Base-by-base conservation (phyloP, 768 basidiomycete species). In the Cystofilobasidium bisporidii region DNA sequence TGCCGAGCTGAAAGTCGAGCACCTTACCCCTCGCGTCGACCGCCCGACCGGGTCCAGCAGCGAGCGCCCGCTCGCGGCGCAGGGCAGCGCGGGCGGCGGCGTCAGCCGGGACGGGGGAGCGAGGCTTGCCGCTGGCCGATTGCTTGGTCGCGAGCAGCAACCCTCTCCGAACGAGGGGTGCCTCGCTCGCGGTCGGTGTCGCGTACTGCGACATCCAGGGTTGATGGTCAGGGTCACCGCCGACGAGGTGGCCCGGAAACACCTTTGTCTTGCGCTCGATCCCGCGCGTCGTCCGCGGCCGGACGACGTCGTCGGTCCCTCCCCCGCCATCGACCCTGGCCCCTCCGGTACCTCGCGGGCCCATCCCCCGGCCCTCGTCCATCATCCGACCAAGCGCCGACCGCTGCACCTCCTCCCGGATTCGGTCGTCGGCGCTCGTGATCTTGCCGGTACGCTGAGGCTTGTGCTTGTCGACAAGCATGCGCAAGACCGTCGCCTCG, bases 391-490 rank as follows among this genome's bases (percentile, higher is more conserved):
- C 50, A 4, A 66, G 41, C 43, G 57, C 65, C 17, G 58, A 32
- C 59, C 58, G 36, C 58, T 66, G 57, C 24, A 66, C 58, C 40
- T 66, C 65, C 17, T 63, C 63, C 10, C 59, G 11, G 47, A 69
- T 45, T 36, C 58, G 63, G 20, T 69, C 68, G 26, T 69, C 68
- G 0, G 68, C 33, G 0, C 62, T 50, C 22, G 26, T n/a, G 53
- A 69, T 64, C 38, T 41, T 61, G 24, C 68, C 68, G 14, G 58
- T 33, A 0, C 68, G 63, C 24, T 47, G 32, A 1, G 68, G 68
- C 40, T 69, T 69, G 45, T 69, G 68, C 26, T 43, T 60, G 58
- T 69, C 68, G 9, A 43, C n/a, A 10, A 69, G 30, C 68, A 69
- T 69, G 36, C 68, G 45, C 36, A 60, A 41, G 57, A 69, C 63